A percentile compares a stretch with the other conserved stretches of the same genome.
phyloP scores from a whole-genome alignment of 1,284 basidiomycete species.

The Ustilago curta region DNA sequence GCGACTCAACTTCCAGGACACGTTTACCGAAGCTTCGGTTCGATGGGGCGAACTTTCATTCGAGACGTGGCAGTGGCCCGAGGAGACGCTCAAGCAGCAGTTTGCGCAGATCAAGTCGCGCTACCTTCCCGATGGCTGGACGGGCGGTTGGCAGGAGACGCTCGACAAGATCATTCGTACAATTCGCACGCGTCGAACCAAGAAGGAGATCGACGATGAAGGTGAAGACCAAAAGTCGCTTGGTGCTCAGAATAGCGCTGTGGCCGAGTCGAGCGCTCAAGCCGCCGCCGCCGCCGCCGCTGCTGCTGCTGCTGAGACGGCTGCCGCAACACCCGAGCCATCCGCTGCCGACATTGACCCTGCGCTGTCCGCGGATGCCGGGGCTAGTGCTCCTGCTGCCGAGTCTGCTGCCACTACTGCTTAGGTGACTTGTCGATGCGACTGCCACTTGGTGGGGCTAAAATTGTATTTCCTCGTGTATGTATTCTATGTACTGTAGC shows the following conservation, averaged over 20 bases:
- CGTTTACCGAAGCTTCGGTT: slow-evolving; percentile 20
- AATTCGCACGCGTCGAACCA: slow-evolving; percentile 33
- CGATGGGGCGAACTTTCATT: slow-evolving; percentile 40
- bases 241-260: slow-evolving; percentile 7
- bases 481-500: slow-evolving; percentile 29
- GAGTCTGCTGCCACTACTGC: slow-evolving; percentile 22
- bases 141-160: slow-evolving; percentile 39
- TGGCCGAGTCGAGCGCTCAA: neutral
- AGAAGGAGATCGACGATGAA: slow-evolving; percentile 47
- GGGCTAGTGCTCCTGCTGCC: slow-evolving; percentile 4
- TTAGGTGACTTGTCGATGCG: slow-evolving; percentile 1
- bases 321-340: neutral
- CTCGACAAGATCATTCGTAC: slow-evolving; percentile 46
- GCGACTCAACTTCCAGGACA: slow-evolving; percentile 47
- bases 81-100: slow-evolving; percentile 42
- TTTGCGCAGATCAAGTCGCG: slow-evolving; percentile 49
- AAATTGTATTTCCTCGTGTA: slow-evolving; percentile 22
- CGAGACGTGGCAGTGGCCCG: slow-evolving; percentile 43
- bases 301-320: slow-evolving; percentile 2
- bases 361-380: slow-evolving; percentile 18
- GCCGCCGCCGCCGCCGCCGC: neutral
- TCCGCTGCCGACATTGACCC: slow-evolving; percentile 32
- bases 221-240: slow-evolving; percentile 25
- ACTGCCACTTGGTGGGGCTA: neutral
- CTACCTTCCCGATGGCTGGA: slow-evolving; percentile 44